These are phyloP conservation scores for Sarocladium strictum DNA, from an alignment of 2,329 filamentous ascomycete genomes.

Conservation along the genomic window DNA sequence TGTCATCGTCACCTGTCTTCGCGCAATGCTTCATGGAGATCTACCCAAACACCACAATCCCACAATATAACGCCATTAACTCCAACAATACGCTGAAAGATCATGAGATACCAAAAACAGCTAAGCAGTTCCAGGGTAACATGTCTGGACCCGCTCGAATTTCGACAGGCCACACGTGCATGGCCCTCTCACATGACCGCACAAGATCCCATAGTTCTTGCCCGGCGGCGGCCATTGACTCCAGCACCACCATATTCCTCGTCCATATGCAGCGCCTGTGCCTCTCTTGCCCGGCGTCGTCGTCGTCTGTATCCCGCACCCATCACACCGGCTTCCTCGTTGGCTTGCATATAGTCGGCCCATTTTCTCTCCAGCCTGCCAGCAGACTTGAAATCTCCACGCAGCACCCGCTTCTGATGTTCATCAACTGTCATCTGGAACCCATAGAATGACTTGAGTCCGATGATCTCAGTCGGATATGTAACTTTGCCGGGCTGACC, in stretches of 20 bases:
- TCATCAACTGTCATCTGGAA: constrained; percentile 95
- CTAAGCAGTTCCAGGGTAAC: too few species aligned
- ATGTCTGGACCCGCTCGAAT: too few species aligned
- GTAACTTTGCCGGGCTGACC: constrained; percentile 34
- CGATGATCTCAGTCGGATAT: constrained; percentile 73
- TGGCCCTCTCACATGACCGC: constrained; percentile 54
- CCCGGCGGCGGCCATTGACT: constrained; percentile 50
- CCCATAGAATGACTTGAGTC: constrained; percentile 88
- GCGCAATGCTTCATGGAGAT: constrained; percentile 2
- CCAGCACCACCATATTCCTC: constrained; percentile 65
- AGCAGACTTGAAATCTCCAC: constrained; percentile 69
- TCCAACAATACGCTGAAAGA: neutral
- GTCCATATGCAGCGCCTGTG: constrained; percentile 71
- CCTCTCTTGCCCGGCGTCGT: constrained; percentile 72
- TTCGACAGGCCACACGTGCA: neutral
- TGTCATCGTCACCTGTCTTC: neutral
- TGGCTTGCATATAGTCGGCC: constrained; percentile 90
- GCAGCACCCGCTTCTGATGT: constrained; percentile 78
- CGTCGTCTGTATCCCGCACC: constrained; percentile 64
- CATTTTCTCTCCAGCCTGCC: constrained; percentile 81
- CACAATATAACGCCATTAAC: neutral
- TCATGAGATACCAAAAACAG: neutral
- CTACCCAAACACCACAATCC: constrained; percentile 3
- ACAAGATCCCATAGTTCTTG: constrained; percentile 58
- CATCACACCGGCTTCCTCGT: constrained; percentile 70